These are phyloP conservation scores for Candida gigantensis DNA, from an alignment of 1,139 yeast genomes.

Conservation along the genomic window DNA sequence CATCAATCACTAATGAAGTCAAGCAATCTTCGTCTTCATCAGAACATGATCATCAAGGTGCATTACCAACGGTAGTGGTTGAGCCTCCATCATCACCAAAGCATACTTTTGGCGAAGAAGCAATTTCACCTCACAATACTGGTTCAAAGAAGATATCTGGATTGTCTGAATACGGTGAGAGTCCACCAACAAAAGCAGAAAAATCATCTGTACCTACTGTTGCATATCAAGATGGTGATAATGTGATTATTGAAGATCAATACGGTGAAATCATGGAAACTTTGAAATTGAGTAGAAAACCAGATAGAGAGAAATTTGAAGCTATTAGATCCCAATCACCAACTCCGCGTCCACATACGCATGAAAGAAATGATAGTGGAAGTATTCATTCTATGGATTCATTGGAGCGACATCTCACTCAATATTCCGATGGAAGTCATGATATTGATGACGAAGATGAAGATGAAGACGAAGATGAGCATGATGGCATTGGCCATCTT, in stretches of 20 bases:
- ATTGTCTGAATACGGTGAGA: conserved; percentile 13
- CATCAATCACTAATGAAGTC: too few relatives aligned
- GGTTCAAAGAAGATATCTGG: conserved; percentile 15
- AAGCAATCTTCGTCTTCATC: too few relatives aligned
- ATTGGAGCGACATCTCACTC: conserved; percentile 37
- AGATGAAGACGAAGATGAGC: too few relatives aligned
- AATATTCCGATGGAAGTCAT: conserved; percentile 31
- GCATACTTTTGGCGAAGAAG: too few relatives aligned
- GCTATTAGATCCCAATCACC: too few relatives aligned
- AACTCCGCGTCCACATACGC: too few relatives aligned
- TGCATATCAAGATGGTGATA: conserved; percentile 74
- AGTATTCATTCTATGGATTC: conserved; percentile 47
- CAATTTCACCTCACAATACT: neutral
- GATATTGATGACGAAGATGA: neutral
- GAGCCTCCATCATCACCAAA: too few relatives aligned
- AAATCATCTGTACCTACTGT: conserved; percentile 27
- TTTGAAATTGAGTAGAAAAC: conserved; percentile 20
- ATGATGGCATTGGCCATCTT: too few relatives aligned
- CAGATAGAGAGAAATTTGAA: too few relatives aligned
- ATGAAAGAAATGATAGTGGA: conserved; percentile 23
- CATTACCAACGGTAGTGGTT: too few relatives aligned
- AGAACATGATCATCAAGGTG: too few relatives aligned
- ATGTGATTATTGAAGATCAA: conserved; percentile 74
- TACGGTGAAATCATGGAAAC: conserved; percentile 74
- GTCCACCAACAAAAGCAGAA: conserved; percentile 13